Evolutionary conservation across 2,329 filamentous ascomycete genomes (phyloP), one percentile per base, ranked within the genome.

Genomic region (Fusarium musae): DNA sequence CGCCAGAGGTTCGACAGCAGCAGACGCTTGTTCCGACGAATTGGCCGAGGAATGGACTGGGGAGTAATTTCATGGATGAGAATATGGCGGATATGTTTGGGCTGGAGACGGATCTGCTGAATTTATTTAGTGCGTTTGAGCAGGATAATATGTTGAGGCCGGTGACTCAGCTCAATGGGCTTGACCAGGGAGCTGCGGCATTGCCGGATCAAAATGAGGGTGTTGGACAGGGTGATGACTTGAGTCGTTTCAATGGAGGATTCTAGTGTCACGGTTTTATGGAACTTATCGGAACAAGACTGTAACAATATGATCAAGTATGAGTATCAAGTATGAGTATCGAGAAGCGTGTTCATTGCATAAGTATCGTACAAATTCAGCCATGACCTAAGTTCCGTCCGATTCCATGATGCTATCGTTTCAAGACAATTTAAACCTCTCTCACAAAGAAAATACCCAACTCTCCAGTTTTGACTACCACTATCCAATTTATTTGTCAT

Each of bases 101-200:
- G 2, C 13, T 66, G 32, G 63, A 66, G 26, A 58, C 63, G 1
- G 63, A 66, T n/a, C 16, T 66, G 16, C 3, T 66, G 21, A 66
- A 66, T 37, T 15, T 66, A 9, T 66, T 66, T 10, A 66, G 49
- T 34, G 63, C 63, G 4, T 66, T 66, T 43, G 63, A 66, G 37
- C 49, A 66, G 12, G 60, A 63, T 21, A 60, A 49, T 15, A 60
- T 63, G 42, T 19, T 63, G 6, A 59, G 54, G 26, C 34, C 50
- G 19, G 32, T 17, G 28, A 21, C 36, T 10, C 60, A 59, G 44
- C 17, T 47, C 8, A 47, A 40, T 10, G 53, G 42, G 15, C n/a
- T 60, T 42, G 53, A 60, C 30, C 34, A 59, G 16, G 21, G 16
- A 12, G 12, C 28, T 6, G 23, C 39, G 13, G 50, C 19, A 21